These are phyloP conservation scores for Coemansia sp. DNA, from an alignment of 192 early-diverging fungal species.

Conservation along the genomic window DNA sequence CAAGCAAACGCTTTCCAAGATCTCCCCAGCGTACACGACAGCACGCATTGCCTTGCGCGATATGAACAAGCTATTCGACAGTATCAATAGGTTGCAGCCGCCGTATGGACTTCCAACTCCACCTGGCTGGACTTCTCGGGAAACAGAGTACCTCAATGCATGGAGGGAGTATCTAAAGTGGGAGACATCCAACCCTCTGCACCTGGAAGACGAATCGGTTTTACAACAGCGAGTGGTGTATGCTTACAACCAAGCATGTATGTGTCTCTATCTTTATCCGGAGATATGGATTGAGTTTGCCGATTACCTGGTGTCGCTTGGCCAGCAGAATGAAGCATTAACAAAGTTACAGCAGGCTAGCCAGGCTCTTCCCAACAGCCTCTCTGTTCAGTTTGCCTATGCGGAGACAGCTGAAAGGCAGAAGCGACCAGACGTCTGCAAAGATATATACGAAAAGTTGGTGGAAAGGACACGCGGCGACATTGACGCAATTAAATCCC, in stretches of 20 bases:
- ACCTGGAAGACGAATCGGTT: constrained; percentile 55
- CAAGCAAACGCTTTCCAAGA: constrained; percentile 84
- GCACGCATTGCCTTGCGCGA: constrained; percentile 85
- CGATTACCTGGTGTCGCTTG: constrained; percentile 29
- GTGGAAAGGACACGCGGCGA: constrained; percentile 17
- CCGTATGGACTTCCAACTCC: constrained; percentile 67
- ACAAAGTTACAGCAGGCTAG: constrained; percentile 37
- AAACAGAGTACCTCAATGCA: constrained; percentile 60
- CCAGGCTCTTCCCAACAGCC: constrained; percentile 44
- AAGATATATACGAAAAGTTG: constrained; percentile 58
- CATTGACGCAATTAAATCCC: constrained; percentile 19
- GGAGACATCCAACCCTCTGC: constrained; percentile 87
- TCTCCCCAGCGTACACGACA: constrained; percentile 90
- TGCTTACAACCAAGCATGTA: constrained; percentile 84
- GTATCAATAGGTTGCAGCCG: constrained; percentile 64
- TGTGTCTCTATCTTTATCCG: constrained; percentile 82
- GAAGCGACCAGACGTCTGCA: constrained; percentile 60
- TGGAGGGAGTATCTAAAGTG: constrained; percentile 92
- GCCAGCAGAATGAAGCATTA: constrained; percentile 26
- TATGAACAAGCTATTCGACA: constrained; percentile 73
- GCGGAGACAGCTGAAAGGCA: constrained; percentile 68
- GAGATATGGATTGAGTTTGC: constrained; percentile 76
- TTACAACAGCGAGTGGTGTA: constrained; percentile 73
- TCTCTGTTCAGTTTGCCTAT: constrained; percentile 72
- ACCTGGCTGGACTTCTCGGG: constrained; percentile 77